Conservation (phyloP, 108 stramenopile species). For the Skeletonema grethae region DNA sequence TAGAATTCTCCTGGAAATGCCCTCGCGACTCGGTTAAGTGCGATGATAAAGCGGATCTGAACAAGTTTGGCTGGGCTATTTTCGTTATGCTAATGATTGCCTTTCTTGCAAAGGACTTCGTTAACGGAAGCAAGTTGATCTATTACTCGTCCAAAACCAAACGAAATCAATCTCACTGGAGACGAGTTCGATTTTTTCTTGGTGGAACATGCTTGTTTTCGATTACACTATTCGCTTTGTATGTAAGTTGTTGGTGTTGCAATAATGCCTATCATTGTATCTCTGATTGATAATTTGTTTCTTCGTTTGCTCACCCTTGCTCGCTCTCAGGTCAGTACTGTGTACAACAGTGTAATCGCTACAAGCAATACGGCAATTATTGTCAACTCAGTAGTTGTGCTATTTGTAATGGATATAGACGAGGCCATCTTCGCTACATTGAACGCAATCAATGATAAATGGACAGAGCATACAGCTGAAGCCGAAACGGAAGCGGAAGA, state of each 20-base stretch:
- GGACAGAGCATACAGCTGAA: neutral
- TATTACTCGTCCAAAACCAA: neutral
- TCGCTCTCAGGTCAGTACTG: neutral
- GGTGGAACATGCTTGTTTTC: neutral
- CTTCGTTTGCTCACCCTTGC: no score
- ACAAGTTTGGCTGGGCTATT: neutral
- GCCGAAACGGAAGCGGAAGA: no score
- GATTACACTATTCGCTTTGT: neutral
- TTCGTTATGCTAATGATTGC: neutral
- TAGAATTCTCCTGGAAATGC: slow-evolving; percentile 5
- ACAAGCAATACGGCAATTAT: neutral
- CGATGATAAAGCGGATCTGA: neutral
- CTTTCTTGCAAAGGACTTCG: neutral
- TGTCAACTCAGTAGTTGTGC: neutral
- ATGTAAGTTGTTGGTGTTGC: neutral
- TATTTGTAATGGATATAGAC: neutral
- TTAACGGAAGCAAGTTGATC: neutral
- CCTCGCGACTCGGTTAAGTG: neutral
- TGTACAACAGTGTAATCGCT: neutral
- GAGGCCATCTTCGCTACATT: neutral
- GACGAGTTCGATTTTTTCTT: neutral
- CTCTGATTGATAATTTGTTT: no score
- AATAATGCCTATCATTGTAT: neutral
- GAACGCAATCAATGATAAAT: neutral
- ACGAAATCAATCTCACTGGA: no score